phyloP scores from a whole-genome alignment of 345 rosid species.

The Limnanthes douglasii region DNA sequence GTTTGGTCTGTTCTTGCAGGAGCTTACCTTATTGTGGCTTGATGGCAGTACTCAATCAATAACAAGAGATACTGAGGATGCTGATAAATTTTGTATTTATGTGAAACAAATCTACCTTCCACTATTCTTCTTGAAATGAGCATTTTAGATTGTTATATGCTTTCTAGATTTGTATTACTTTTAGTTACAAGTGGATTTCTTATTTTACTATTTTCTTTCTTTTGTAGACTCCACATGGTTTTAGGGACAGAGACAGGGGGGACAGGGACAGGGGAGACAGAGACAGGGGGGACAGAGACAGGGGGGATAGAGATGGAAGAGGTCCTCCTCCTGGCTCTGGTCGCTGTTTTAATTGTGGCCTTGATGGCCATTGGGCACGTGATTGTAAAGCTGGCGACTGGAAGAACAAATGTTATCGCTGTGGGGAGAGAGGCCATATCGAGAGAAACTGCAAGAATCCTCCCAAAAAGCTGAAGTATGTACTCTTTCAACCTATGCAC shows the following conservation, averaged over 20 bases:
- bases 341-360: constrained; percentile 91
- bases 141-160: neutral
- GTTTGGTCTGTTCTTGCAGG: too few species aligned
- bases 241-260: too few species aligned
- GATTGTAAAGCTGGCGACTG: constrained; percentile 97
- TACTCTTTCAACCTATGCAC: neutral
- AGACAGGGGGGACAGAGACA: constrained; percentile 26
- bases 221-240: constrained; percentile 80
- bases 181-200: too few species aligned
- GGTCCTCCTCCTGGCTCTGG: constrained; percentile 98
- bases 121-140: too few species aligned
- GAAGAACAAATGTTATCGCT: constrained; percentile 93
- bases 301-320: constrained; percentile 38
- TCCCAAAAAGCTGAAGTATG: constrained; percentile 58
- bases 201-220: too few species aligned
- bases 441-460: constrained; percentile 81
- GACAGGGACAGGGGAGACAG: too few species aligned
- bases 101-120: too few species aligned
- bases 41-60: too few species aligned
- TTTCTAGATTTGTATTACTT: too few species aligned
- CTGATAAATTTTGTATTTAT: neutral
- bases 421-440: constrained; percentile 93
- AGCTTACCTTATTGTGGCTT: too few species aligned
- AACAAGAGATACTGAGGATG: neutral
- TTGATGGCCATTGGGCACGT: constrained; percentile 97